Base-by-base conservation (phyloP, 305 asterid species). In the Nicotiana rustica region DNA sequence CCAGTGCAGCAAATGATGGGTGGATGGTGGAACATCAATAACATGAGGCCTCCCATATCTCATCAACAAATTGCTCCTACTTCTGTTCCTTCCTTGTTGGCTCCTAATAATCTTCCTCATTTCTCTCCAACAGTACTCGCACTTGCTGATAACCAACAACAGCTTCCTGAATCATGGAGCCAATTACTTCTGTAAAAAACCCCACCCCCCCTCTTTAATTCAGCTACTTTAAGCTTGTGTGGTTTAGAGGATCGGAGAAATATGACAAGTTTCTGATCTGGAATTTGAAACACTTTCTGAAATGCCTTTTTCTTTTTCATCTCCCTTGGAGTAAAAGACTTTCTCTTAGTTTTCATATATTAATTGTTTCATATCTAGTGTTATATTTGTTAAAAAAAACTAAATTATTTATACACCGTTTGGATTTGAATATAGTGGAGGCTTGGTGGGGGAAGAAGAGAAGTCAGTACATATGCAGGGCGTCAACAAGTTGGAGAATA, bases 101-200 rank as follows among this genome's bases (percentile, higher is more conserved):
- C 78, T 67, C 55, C 91, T 77, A 87, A 86, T 31, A 79, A 76
- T 65, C 82, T 25, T 25, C 29, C 87, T 85, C 83, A 82, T n/a
- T 81, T 77, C 31, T 79, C 19, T 12, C 81, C 82, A 10, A 3
- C 83, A 33, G 82, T 83, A n/a, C 29, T 25, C 29, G 41, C 85
- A 77, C 47, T 76, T 19, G n/a, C 84, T 38, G 88, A 90, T 78
- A 73, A 38, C 82, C 91, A 85, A 35, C 89, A 88, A 21, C 85
- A 87, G 75, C 86, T 90, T 81, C 95, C 92, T 1, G 91, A 89
- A 38, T 91, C 98, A 21, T 92, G 91, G 93, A 91, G 92, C 86
- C 97, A 94, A 89, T 90, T 91, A 2, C 90, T 92, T 84, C 36
- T 90, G 98, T 94, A 41, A 92, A 41, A 92, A 68, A 6, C n/a